Evolutionary conservation across 164 flowering plant genomes (phyloP), one percentile per base, ranked within the genome.

Genomic region (Stephania cephalantha): DNA sequence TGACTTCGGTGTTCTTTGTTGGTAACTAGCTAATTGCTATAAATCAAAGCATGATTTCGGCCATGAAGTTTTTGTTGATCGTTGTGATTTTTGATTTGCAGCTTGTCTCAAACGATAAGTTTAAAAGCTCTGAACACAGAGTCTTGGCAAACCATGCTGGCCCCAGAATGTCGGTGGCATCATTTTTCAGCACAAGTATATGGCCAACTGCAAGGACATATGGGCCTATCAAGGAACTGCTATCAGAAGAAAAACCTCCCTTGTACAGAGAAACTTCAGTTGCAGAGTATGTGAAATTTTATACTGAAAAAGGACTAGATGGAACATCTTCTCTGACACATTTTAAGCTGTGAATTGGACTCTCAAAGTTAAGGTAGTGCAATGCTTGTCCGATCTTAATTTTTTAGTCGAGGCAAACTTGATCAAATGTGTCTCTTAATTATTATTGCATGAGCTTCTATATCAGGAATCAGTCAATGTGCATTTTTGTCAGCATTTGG

Each of bases 241-340:
- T 82, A 31, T 81, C 85, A 9, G 82, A 83, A 12, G 78, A 77
- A 1, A 79, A 78, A 74, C 85, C 82, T 8, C 81, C 85, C 1
- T 29, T 48, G 6, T 86, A 84, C 73, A 76, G 78, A n/a, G 87
- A 80, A 48, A 78, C 73, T 8, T 71, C 74, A n/a, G 52, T 76
- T 13, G 46, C 22, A 2, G 86, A 85, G 0, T 86, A 66, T 18
- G 2, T 46, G 10, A 6, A 13, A 7, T n/a, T 75, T 63, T 75
- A 12, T 73, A 7, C 5, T n/a, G n/a, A 80, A 1, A 80, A 77
- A 69, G 78, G 81, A 25, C 81, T 79, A 25, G 78, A 72, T 58
- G 77, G 79, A 22, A 68, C 18, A 9, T 67, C 79, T 64, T 45
- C 77, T 35, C 71, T 81, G 12, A 53, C 61, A n/a, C 66, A 31